A percentile compares a stretch with the other conserved stretches of the same genome.
These are phyloP conservation scores for Fusarium protoensiforme DNA, from an alignment of 2,329 filamentous ascomycete species.

Conservation along the genomic window DNA sequence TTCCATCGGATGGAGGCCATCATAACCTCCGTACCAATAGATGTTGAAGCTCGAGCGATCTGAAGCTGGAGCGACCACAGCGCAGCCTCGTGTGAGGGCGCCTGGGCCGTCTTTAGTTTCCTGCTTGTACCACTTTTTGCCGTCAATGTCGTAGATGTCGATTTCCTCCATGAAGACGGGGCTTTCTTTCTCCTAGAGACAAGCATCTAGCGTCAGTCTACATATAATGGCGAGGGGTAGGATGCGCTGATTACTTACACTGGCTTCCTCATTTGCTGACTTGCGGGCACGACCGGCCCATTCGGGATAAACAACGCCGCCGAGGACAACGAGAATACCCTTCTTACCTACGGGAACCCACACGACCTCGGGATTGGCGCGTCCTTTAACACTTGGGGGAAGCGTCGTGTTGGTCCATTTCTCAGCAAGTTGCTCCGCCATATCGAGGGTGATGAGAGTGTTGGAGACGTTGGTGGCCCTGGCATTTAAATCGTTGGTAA, in stretches of 20 bases:
- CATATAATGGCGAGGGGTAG: too few relatives aligned
- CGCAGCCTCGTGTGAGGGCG: conserved; percentile 74
- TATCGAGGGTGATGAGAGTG: conserved; percentile 70
- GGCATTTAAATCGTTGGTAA: conserved; percentile 46
- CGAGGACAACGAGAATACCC: conserved; percentile 81
- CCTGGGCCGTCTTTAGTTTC: conserved; percentile 70
- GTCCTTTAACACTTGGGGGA: conserved; percentile 59
- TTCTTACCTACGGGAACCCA: conserved; percentile 83
- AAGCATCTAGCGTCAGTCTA: conserved; percentile 3
- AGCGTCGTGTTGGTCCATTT: conserved; percentile 69
- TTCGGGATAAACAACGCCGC: conserved; percentile 74
- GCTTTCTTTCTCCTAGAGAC: conserved; percentile 67
- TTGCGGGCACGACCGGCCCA: conserved; percentile 49
- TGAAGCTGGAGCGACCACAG: conserved; percentile 76
- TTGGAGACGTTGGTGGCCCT: conserved; percentile 61
- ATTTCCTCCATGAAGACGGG: conserved; percentile 77
- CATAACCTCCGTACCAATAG: conserved; percentile 85
- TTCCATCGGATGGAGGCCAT: conserved; percentile 56
- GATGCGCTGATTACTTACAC: conserved; percentile 44
- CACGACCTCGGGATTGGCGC: conserved; percentile 73
- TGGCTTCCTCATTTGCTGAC: conserved; percentile 46
- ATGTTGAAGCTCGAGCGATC: conserved; percentile 83
- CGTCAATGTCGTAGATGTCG: conserved; percentile 81
- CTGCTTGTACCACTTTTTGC: conserved; percentile 75
- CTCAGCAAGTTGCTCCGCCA: conserved; percentile 60